Conservation (phyloP, 228 moss, liverwort and hornwort species). For the Sphagnum magellanicum region DNA sequence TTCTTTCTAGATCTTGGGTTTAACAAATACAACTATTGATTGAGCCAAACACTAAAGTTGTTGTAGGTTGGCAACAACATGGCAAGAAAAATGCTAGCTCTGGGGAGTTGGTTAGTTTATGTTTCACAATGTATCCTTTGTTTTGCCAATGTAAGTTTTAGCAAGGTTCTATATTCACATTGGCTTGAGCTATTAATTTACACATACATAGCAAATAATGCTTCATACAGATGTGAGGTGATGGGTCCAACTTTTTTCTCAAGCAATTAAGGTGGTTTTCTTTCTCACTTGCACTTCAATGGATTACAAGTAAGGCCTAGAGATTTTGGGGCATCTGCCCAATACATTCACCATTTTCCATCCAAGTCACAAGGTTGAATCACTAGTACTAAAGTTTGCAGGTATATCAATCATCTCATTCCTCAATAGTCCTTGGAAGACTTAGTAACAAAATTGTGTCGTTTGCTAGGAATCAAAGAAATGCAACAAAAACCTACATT, state of each 20-base stretch:
- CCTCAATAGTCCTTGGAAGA: too few species aligned
- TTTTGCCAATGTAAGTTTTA: neutral
- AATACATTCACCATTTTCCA: slow-evolving; percentile 41
- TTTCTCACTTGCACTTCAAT: neutral
- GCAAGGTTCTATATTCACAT: neutral
- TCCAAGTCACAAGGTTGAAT: slow-evolving; percentile 42
- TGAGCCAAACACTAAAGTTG: slow-evolving; percentile 36
- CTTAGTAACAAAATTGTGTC: too few species aligned
- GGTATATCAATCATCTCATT: slow-evolving; percentile 6
- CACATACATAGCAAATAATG: too few species aligned
- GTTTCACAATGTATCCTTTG: neutral
- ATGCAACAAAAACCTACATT: too few species aligned
- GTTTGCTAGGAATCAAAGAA: too few species aligned
- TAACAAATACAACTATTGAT: slow-evolving; percentile 30
- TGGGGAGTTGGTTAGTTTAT: slow-evolving; percentile 30
- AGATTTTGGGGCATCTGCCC: slow-evolving; percentile 26
- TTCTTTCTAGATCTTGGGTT: neutral
- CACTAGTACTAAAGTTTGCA: slow-evolving; percentile 33
- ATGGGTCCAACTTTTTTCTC: neutral
- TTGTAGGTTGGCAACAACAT: slow-evolving; percentile 46
- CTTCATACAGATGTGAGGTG: neutral
- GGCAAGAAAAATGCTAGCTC: slow-evolving; percentile 44
- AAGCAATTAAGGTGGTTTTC: neutral
- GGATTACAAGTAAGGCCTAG: slow-evolving; percentile 23
- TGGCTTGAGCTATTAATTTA: too few species aligned